Evolutionary conservation across 805 yeast genomes (phyloP), one percentile per base, ranked within the genome.

Genomic region (Ogataea ganodermae): DNA sequence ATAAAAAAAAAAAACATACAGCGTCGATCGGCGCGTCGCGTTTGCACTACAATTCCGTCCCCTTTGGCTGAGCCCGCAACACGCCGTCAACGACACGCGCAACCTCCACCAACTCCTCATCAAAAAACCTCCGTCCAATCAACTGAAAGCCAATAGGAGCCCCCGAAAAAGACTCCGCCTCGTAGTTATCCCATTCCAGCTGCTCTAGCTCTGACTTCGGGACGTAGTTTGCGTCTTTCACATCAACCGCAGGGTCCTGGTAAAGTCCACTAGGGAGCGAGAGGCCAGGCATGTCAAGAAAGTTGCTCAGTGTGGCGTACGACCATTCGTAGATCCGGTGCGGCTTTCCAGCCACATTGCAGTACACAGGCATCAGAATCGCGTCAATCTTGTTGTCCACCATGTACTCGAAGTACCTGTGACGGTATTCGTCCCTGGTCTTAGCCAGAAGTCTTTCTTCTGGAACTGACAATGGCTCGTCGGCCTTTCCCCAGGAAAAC

Each of bases 301-400:
- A 58, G 64, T 85, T 84, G 80, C 81, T 84, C 51, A 83, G 70
- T 1, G 84, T 70, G 13, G 89, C 81, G 70, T 85, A 85, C 1
- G 87, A 82, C 88, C 89, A 85, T 66, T 83, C 82, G 60, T 39
- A 46, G 17, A 46, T 38, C 22, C 27, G 35, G 40, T 73, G 77
- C 3, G 82, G 78, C 48, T 70, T 69, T 42, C 84, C 83, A 8
- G 88, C 84, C 28, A 80, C 81, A 46, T 79, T 80, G 47, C 74
- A 75, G 62, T 80, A 78, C 10, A 77, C 72, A 46, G 87, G 86
- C 44, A 80, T 71, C 40, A 83, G 61, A 46, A 83, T 70, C 51
- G 78, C 75, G 55, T 82, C 86, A 22, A 82, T 66, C 22, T 69
- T 68, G 59, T 76, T 73, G 8, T 69, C 64, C 46, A 71, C 65